Percentiles rank a stretch among this genome's conserved stretches.
Conservation (phyloP, 352 stramenopile species). For the Globisporangium apiculatum region DNA sequence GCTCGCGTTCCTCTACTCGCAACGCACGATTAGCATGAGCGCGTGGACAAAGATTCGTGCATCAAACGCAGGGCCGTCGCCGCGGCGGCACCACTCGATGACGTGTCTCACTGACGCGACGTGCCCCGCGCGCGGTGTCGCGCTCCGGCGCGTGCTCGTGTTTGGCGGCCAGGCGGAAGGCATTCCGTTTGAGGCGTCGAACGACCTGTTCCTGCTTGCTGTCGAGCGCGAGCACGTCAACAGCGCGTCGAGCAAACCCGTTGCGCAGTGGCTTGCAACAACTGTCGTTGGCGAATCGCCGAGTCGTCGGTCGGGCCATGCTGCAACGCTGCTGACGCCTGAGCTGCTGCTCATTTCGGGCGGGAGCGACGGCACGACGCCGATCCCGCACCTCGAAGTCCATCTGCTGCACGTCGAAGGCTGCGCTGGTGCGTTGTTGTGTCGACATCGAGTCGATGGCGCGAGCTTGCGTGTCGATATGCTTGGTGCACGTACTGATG, state of each 20-base stretch:
- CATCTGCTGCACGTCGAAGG: slow-evolving; percentile 36
- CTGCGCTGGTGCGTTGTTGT: slow-evolving; percentile 17
- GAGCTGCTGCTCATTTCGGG: slow-evolving; percentile 44
- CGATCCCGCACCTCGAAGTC: slow-evolving; percentile 34
- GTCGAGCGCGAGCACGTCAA: slow-evolving; percentile 1
- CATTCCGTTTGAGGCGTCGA: slow-evolving; percentile 62
- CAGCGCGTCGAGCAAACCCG: slow-evolving; percentile 12
- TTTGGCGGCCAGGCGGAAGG: slow-evolving; percentile 65
- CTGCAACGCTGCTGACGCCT: slow-evolving; percentile 31
- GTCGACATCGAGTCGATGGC: not conserved
- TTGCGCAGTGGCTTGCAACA: slow-evolving; percentile 31
- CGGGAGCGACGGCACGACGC: slow-evolving; percentile 52
- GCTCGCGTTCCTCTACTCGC: slow-evolving; percentile 33
- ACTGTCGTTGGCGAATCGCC: slow-evolving; percentile 26
- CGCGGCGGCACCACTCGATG: slow-evolving; percentile 58
- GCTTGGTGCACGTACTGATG: too few relatives aligned
- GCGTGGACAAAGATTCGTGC: slow-evolving; percentile 62
- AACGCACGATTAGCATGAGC: slow-evolving; percentile 27
- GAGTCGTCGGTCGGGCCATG: slow-evolving; percentile 39
- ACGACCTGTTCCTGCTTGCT: slow-evolving; percentile 44
- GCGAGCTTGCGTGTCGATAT: not conserved
- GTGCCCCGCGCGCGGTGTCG: slow-evolving; percentile 6
- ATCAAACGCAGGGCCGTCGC: slow-evolving; percentile 30
- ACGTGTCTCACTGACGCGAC: slow-evolving; percentile 34
- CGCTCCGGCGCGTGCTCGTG: slow-evolving; percentile 43